Conservation (phyloP, 75 land plant species). For the Adiantum capillusveneris region DNA sequence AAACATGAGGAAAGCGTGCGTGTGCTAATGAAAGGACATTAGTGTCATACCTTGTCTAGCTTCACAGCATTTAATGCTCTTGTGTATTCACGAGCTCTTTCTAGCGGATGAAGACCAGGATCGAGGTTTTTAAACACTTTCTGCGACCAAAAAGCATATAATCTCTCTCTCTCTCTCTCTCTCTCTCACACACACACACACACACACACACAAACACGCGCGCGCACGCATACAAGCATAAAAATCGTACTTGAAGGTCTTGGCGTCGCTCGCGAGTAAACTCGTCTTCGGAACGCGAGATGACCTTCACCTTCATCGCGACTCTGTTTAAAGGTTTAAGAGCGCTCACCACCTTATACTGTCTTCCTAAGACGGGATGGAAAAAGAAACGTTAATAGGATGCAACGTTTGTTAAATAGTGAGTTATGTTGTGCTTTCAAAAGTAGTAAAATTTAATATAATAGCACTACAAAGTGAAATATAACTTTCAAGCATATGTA, state of each 20-base stretch:
- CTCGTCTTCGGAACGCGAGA: slow-evolving; percentile 76
- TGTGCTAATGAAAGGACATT: not conserved
- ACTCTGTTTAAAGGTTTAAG: no score
- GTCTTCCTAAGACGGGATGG: no score
- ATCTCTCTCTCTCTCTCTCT: no score
- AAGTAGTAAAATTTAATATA: no score
- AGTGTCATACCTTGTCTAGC: slow-evolving; percentile 77
- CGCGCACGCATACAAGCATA: not conserved
- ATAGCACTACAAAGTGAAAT: no score
- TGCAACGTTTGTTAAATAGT: no score
- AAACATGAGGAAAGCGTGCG: not conserved
- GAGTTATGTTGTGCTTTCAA: no score
- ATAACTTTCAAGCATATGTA: no score
- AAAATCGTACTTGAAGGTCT: slow-evolving; percentile 60
- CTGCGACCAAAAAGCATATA: slow-evolving; percentile 20
- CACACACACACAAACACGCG: no score
- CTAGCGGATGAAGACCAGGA: slow-evolving; percentile 70
- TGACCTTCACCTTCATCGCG: slow-evolving; percentile 84
- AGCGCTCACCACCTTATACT: no score
- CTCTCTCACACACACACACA: no score
- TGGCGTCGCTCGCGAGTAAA: slow-evolving; percentile 89
- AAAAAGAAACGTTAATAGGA: no score
- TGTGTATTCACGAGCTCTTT: slow-evolving; percentile 72
- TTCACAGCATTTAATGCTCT: slow-evolving; percentile 90
- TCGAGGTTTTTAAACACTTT: slow-evolving; percentile 68